A percentile compares a stretch with the other conserved stretches of the same genome.
phyloP scores from a whole-genome alignment of 1,284 basidiomycete genomes.

The Papiliotrema flavescens region DNA sequence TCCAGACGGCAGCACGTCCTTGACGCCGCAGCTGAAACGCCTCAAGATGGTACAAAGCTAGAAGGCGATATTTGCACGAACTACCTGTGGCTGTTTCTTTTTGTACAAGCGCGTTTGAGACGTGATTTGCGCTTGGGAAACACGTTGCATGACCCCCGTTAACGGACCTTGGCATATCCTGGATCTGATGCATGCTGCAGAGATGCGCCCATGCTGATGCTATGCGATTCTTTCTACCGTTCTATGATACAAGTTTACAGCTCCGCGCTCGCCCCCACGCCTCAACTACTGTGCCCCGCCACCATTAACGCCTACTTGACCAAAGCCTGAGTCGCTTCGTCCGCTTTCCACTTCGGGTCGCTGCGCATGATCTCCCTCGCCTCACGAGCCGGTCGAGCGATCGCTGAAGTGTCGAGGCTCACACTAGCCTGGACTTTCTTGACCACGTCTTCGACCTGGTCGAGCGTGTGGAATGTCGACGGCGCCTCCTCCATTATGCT shows the following conservation, averaged over 20 bases:
- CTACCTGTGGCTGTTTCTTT: too few species aligned
- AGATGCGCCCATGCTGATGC: too few species aligned
- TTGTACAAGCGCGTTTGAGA: too few species aligned
- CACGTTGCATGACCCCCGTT: too few species aligned
- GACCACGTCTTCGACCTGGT: slow-evolving; percentile 59
- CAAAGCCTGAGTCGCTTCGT: slow-evolving; percentile 35
- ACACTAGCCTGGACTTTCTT: slow-evolving; percentile 71
- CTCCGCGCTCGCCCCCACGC: too few species aligned
- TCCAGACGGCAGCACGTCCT: neutral
- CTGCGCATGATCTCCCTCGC: slow-evolving; percentile 69
- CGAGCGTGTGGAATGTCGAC: slow-evolving; percentile 65
- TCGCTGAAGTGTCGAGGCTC: slow-evolving; percentile 65
- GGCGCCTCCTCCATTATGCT: slow-evolving; percentile 57
- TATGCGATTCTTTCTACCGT: too few species aligned
- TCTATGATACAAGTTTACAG: too few species aligned
- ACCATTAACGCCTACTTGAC: slow-evolving; percentile 14
- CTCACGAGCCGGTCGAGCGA: slow-evolving; percentile 79
- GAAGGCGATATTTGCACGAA: too few species aligned
- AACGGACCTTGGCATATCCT: too few species aligned
- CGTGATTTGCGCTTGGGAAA: too few species aligned
- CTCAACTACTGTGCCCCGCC: too few species aligned
- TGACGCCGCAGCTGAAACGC: neutral
- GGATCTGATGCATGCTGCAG: too few species aligned
- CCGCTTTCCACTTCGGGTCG: slow-evolving; percentile 31
- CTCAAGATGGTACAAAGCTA: neutral